Percentiles rank a stretch among this genome's conserved stretches.
These are phyloP conservation scores for Cryphonectria radicalis DNA, from an alignment of 2,329 filamentous ascomycete genomes.

Conservation along the genomic window DNA sequence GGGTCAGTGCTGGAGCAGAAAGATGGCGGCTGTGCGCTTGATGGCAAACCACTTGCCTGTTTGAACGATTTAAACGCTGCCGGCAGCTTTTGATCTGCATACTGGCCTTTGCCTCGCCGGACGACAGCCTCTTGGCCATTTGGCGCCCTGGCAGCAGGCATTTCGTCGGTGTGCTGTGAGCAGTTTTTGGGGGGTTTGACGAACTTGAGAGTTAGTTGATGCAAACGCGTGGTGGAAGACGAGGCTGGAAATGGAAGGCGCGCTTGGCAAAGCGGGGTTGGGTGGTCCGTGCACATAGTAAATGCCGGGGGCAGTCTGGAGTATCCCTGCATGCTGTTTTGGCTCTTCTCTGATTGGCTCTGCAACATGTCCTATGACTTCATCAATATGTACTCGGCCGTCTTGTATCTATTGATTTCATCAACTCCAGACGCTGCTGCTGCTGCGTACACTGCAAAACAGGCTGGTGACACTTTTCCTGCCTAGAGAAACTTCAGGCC, in stretches of 20 bases:
- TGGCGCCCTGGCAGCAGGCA: not conserved
- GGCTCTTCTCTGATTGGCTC: not conserved
- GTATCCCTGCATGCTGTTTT: not conserved
- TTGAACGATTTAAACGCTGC: slow-evolving; percentile 17
- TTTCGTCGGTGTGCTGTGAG: not conserved
- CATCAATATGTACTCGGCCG: not conserved
- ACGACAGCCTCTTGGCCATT: slow-evolving; percentile 1
- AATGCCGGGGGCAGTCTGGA: not conserved
- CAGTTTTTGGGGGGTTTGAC: not conserved
- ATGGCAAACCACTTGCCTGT: slow-evolving; percentile 15
- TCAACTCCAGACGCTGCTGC: not conserved
- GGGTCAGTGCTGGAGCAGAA: slow-evolving; percentile 3
- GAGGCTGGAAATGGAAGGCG: not conserved
- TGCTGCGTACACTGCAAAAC: not conserved
- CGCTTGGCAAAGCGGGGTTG: not conserved
- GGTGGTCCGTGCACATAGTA: not conserved
- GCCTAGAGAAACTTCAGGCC: not conserved
- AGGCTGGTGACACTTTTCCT: not conserved
- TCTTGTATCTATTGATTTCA: not conserved
- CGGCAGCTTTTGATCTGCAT: slow-evolving; percentile 1
- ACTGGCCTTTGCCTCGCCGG: slow-evolving; percentile 15
- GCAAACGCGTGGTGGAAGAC: not conserved
- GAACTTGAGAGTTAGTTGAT: not conserved
- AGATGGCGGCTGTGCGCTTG: not conserved
- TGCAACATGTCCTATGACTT: not conserved